These are phyloP conservation scores for Solanum pimpinellifolium DNA, from an alignment of 257 asterid species.

Conservation along the genomic window DNA sequence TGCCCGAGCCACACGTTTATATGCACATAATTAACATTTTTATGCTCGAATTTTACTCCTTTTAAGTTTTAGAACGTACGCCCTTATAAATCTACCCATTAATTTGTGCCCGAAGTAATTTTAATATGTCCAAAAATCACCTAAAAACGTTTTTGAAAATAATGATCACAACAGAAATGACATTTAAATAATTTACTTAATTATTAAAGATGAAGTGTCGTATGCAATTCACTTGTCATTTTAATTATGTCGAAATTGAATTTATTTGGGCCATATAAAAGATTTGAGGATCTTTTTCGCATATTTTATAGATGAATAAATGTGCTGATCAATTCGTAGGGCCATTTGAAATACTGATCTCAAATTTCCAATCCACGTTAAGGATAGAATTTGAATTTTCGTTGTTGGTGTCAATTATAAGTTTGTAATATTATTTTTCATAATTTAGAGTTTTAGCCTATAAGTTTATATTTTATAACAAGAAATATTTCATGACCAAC, in stretches of 20 bases:
- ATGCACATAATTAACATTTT: too few relatives aligned
- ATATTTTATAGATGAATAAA: background rate
- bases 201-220: background rate
- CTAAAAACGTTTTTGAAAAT: too few relatives aligned
- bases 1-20: too few relatives aligned
- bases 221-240: background rate
- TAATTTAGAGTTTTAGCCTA: too few relatives aligned
- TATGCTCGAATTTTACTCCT: too few relatives aligned
- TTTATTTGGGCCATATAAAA: background rate
- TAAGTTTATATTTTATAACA: too few relatives aligned
- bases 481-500: too few relatives aligned
- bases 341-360: background rate
- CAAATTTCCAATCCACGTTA: background rate
- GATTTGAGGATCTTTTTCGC: background rate
- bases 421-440: too few relatives aligned
- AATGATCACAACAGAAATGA: background rate
- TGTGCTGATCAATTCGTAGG: background rate
- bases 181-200: background rate
- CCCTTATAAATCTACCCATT: fast-evolving
- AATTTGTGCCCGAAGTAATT: too few relatives aligned
- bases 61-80: too few relatives aligned
- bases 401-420: too few relatives aligned
- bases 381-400: background rate
- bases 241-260: background rate
- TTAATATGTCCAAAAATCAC: too few relatives aligned